A percentile compares a stretch with the other conserved stretches of the same genome.
phyloP scores from a whole-genome alignment of 2,329 filamentous ascomycete genomes.

The Neonectria sp. region DNA sequence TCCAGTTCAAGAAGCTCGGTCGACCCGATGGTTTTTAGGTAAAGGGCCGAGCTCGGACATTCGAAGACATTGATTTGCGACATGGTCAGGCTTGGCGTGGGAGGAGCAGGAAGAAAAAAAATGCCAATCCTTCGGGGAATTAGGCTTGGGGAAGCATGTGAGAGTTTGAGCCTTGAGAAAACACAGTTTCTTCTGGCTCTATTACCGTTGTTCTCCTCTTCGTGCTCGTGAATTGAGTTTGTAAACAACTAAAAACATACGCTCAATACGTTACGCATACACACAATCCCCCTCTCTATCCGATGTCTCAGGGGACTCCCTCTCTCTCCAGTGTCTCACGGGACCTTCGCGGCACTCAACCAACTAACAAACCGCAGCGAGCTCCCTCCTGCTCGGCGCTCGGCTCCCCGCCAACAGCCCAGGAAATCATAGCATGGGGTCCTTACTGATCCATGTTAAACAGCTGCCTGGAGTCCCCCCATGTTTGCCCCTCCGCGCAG shows the following conservation, averaged over 20 bases:
- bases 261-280: too few species aligned
- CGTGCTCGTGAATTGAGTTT: not conserved
- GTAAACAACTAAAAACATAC: too few species aligned
- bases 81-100: conserved; percentile 21
- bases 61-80: conserved; percentile 17
- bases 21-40: conserved; percentile 15
- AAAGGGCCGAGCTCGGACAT: conserved; percentile 28
- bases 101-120: not conserved
- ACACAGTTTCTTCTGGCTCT: too few species aligned
- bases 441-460: not conserved
- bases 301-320: too few species aligned
- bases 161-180: not conserved
- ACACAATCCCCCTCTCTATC: too few species aligned
- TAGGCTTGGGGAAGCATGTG: too few species aligned
- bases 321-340: too few species aligned
- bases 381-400: too few species aligned
- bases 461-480: conserved; percentile 16
- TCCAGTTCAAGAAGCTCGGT: conserved; percentile 2
- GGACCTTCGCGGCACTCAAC: too few species aligned
- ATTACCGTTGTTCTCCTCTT: not conserved
- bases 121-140: conserved; percentile 8
- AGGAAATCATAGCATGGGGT: too few species aligned
- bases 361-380: too few species aligned
- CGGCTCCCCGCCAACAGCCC: too few species aligned
- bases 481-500: not conserved